Conservation (phyloP, 179 eudicot genomes). For the Spergularia azorica region DNA sequence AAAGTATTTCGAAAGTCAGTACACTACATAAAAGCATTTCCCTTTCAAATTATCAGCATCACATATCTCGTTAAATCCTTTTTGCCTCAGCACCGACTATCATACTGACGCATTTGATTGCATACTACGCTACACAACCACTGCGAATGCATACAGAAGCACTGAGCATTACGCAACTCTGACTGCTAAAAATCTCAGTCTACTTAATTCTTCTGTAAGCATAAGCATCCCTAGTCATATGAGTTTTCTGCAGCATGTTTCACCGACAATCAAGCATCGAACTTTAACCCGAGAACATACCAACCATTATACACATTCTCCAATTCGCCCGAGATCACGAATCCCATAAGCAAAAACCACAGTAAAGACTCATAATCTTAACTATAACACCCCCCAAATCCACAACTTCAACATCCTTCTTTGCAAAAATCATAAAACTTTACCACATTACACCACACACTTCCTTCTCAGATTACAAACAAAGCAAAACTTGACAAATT, state of each 20-base stretch:
- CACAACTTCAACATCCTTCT: not conserved
- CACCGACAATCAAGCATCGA: not conserved
- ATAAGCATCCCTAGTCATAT: not conserved
- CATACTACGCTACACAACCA: not conserved
- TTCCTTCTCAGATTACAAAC: conserved; percentile 17
- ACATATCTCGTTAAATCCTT: not conserved
- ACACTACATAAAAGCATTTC: not conserved
- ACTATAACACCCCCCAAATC: not conserved
- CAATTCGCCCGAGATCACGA: conserved; percentile 11
- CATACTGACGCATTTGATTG: not conserved
- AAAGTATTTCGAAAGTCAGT: not conserved
- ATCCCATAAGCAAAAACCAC: conserved; percentile 5
- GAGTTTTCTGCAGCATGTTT: not conserved
- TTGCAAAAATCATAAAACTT: not conserved
- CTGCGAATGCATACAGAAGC: not conserved
- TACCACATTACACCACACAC: not conserved
- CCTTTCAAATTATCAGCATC: not conserved
- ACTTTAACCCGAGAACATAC: not conserved
- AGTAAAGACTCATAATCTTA: too few species aligned
- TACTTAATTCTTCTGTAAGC: not conserved
- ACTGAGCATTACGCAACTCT: too few species aligned
- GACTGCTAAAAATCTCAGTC: not conserved
- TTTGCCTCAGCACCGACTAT: not conserved
- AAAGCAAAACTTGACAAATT: not conserved
- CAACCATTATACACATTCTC: not conserved